Percentiles rank a stretch among this genome's conserved stretches.
Conservation (phyloP, 352 stramenopile species). For the Phytophthora cryptogea region DNA sequence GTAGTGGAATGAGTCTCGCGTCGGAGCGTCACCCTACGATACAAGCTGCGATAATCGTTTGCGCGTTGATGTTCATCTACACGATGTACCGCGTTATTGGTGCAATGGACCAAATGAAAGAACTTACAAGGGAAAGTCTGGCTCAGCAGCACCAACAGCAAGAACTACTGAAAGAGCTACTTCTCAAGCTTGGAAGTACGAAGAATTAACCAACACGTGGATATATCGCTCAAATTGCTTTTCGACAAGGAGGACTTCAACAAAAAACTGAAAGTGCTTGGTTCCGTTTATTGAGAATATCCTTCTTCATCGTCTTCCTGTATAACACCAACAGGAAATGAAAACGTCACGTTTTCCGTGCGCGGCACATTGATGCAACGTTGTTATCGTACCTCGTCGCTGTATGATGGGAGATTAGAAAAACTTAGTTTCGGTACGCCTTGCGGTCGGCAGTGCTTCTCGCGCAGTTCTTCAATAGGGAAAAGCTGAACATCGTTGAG, state of each 20-base stretch:
- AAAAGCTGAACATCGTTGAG: slow-evolving; percentile 42
- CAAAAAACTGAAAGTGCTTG: too few species aligned
- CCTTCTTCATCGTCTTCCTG: slow-evolving; percentile 49
- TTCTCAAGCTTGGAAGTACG: slow-evolving; percentile 43
- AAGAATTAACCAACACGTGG: slow-evolving; percentile 5
- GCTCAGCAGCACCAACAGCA: slow-evolving; percentile 69
- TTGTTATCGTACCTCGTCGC: slow-evolving; percentile 49
- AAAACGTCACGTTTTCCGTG: not conserved
- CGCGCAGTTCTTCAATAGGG: slow-evolving; percentile 5
- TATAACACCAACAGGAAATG: not conserved
- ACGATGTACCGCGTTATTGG: slow-evolving; percentile 65
- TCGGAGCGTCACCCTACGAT: slow-evolving; percentile 31
- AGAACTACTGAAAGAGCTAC: slow-evolving; percentile 61
- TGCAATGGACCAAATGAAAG: slow-evolving; percentile 65
- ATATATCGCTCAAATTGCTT: not conserved
- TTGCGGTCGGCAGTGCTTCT: slow-evolving; percentile 20
- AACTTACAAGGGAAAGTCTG: slow-evolving; percentile 57
- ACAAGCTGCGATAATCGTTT: slow-evolving; percentile 51
- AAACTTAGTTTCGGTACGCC: slow-evolving; percentile 60
- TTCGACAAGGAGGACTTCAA: not conserved
- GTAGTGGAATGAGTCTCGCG: not conserved
- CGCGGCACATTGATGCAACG: not conserved
- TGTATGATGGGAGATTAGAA: slow-evolving; percentile 49
- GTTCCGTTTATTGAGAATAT: slow-evolving; percentile 19
- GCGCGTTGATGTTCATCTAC: slow-evolving; percentile 71